These are phyloP conservation scores for Collybia mongolica DNA, from an alignment of 768 basidiomycete genomes.

Conservation along the genomic window DNA sequence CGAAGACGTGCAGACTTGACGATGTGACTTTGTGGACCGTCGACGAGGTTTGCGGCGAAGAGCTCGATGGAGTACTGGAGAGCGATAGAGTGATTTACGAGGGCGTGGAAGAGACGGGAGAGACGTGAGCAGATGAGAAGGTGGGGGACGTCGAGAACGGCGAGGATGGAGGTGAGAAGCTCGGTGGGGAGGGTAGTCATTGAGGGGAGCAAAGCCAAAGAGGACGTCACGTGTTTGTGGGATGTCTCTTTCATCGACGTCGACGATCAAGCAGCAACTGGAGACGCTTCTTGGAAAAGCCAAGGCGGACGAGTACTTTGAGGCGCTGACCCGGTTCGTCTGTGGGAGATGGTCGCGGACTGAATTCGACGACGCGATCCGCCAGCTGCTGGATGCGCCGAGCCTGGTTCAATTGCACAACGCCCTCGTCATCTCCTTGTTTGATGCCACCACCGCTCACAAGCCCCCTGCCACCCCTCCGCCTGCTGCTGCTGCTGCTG, in stretches of 20 bases:
- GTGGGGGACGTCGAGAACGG: background rate
- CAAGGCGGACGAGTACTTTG: background rate
- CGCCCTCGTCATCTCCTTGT: conserved; percentile 78
- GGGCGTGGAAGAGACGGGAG: background rate
- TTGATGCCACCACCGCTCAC: conserved; percentile 65
- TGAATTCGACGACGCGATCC: conserved; percentile 75
- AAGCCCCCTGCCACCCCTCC: conserved; percentile 63
- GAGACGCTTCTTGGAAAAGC: background rate
- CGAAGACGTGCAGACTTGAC: conserved; percentile 3
- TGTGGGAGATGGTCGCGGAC: conserved; percentile 25
- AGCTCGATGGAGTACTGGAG: conserved; percentile 15
- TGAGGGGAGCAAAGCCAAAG: background rate
- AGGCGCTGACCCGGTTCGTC: conserved; percentile 1
- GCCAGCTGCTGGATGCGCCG: conserved; percentile 58
- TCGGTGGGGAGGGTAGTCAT: conserved; percentile 1
- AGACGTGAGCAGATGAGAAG: conserved; percentile 4
- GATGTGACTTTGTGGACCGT: conserved; percentile 1
- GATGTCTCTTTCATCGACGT: conserved; percentile 4
- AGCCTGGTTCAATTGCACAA: conserved; percentile 79
- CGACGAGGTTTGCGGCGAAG: conserved; percentile 6
- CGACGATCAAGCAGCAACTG: conserved; percentile 6
- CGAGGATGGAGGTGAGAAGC: background rate
- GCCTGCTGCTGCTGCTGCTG: conserved; percentile 59
- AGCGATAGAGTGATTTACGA: conserved; percentile 5
- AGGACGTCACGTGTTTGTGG: background rate